These are phyloP conservation scores for Pythium plurisporium DNA, from an alignment of 352 stramenopile species.

Conservation along the genomic window DNA sequence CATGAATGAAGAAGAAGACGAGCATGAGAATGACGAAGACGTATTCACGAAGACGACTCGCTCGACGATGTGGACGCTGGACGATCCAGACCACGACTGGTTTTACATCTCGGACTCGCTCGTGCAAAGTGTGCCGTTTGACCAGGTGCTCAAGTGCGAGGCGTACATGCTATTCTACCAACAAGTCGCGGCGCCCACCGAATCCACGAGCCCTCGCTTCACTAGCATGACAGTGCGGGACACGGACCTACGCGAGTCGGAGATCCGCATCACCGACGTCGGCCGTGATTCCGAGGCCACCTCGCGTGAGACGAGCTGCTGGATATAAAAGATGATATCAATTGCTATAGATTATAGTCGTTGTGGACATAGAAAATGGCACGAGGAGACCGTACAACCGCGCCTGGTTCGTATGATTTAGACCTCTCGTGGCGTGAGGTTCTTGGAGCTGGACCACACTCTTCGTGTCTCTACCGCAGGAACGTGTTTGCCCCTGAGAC, in stretches of 20 bases:
- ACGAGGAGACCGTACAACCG: too few species aligned
- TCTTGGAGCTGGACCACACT: too few species aligned
- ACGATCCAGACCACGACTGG: conserved; percentile 36
- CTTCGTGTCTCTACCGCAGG: too few species aligned
- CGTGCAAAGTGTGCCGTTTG: conserved; percentile 50
- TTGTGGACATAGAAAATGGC: too few species aligned
- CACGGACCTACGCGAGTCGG: background rate
- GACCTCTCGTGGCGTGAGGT: too few species aligned
- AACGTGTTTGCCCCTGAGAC: too few species aligned
- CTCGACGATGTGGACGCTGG: conserved; percentile 12
- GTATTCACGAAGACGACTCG: conserved; percentile 7
- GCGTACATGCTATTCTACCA: conserved; percentile 81
- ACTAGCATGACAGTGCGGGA: background rate
- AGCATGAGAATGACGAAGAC: conserved; percentile 19
- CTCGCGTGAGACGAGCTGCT: background rate
- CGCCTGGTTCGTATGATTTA: too few species aligned
- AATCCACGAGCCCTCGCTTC: background rate
- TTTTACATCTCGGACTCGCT: conserved; percentile 72
- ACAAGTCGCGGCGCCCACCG: background rate
- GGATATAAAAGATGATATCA: conserved; percentile 13
- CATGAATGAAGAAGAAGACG: conserved; percentile 17
- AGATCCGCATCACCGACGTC: background rate
- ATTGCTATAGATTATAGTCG: too few species aligned
- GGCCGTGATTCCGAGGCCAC: background rate
- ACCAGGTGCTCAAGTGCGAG: conserved; percentile 68